Conservation (phyloP, 129 eudicot species). For the Solidago caesia region DNA sequence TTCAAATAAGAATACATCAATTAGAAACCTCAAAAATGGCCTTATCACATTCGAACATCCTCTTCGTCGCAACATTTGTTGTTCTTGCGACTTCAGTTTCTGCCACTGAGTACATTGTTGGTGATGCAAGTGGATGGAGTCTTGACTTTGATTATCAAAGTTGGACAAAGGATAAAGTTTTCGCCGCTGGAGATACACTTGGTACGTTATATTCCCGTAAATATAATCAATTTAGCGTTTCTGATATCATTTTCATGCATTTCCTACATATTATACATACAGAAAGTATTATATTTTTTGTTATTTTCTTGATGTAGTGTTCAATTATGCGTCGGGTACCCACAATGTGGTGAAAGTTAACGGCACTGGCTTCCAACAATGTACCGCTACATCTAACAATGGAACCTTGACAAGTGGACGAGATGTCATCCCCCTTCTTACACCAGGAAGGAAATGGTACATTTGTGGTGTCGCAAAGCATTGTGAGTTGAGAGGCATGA, state of each 20-base stretch:
- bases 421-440: constrained; percentile 37
- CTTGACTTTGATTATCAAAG: constrained; percentile 34
- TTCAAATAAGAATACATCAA: background rate
- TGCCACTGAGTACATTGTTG: constrained; percentile 36
- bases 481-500: constrained; percentile 30
- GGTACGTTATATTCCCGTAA: constrained; percentile 18
- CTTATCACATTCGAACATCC: background rate
- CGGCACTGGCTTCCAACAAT: constrained; percentile 38
- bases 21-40: constrained; percentile 25
- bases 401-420: constrained; percentile 37
- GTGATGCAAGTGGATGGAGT: constrained; percentile 38
- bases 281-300: background rate
- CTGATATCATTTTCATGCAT: too few relatives aligned
- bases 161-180: constrained; percentile 44
- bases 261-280: too few relatives aligned
- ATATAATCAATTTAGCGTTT: background rate
- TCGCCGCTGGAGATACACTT: constrained; percentile 40
- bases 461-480: constrained; percentile 41
- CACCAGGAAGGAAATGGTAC: constrained; percentile 54
- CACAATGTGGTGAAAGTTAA: constrained; percentile 43
- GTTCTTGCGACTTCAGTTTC: constrained; percentile 31
- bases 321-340: constrained; percentile 21
- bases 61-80: constrained; percentile 15
- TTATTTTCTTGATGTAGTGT: constrained; percentile 31
- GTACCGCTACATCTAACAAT: constrained; percentile 14